Percentiles rank a stretch among this genome's conserved stretches.
phyloP scores from a whole-genome alignment of 2,329 filamentous ascomycete genomes.

The Neofusicoccum umdonicola region DNA sequence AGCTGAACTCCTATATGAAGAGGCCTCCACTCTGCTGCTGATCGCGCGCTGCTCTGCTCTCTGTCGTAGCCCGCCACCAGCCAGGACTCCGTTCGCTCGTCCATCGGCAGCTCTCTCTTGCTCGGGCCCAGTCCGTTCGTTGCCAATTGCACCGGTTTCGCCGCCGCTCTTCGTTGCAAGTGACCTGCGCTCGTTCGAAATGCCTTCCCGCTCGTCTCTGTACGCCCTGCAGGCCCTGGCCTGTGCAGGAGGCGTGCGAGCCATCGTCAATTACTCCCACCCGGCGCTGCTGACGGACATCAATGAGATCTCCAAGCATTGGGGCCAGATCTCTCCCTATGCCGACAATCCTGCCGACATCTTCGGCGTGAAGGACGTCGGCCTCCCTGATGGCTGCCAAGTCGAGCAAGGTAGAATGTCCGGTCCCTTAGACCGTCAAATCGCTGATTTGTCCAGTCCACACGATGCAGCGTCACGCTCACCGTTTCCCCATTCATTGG shows the following conservation, averaged over 20 bases:
- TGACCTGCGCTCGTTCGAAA: background rate
- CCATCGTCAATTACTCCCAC: background rate
- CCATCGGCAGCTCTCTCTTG: background rate
- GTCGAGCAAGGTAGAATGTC: constrained; percentile 43
- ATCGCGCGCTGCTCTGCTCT: background rate
- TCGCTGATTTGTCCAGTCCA: constrained; percentile 36
- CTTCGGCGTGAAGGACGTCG: constrained; percentile 50
- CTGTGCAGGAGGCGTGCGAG: background rate
- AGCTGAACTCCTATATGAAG: background rate
- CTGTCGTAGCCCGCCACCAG: background rate
- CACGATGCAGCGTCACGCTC: constrained; percentile 54
- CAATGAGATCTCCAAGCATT: constrained; percentile 38
- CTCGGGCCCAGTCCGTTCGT: background rate
- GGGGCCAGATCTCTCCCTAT: constrained; percentile 51
- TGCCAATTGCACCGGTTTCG: too few species aligned
- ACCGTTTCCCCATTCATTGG: constrained; percentile 50
- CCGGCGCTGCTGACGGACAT: constrained; percentile 31
- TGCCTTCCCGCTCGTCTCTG: background rate
- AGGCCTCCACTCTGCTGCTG: background rate
- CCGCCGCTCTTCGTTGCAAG: background rate
- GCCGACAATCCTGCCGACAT: constrained; percentile 44
- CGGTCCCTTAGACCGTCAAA: too few species aligned
- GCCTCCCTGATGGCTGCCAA: constrained; percentile 55
- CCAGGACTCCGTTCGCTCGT: background rate
- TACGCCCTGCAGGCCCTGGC: background rate